These are phyloP conservation scores for Dactylonectria macrodidyma DNA, from an alignment of 2,329 filamentous ascomycete genomes.

Conservation along the genomic window DNA sequence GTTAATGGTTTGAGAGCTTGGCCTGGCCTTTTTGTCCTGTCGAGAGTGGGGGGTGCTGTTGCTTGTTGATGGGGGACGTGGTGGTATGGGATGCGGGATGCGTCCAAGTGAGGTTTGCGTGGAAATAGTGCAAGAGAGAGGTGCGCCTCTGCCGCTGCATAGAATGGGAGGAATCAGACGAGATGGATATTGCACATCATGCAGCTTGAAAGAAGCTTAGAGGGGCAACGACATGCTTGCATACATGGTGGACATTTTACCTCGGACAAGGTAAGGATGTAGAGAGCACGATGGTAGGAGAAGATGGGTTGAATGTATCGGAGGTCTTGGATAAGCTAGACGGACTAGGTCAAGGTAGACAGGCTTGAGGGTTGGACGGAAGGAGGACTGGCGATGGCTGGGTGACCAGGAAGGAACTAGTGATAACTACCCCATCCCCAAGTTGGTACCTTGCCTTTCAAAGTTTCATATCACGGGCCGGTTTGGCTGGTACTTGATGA, in stretches of 20 bases:
- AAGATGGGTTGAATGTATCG: constrained; percentile 7
- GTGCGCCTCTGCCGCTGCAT: not conserved
- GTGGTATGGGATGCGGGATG: constrained; percentile 12
- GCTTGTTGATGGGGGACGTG: constrained; percentile 8
- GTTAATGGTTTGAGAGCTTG: not conserved
- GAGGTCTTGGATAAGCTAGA: not conserved
- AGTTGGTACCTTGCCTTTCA: constrained; percentile 3
- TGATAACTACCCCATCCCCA: constrained; percentile 4
- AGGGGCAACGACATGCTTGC: constrained; percentile 3
- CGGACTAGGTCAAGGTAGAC: too few relatives aligned
- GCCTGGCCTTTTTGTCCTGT: not conserved
- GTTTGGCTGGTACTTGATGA: constrained; percentile 4
- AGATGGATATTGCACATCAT: constrained; percentile 13
- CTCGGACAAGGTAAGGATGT: constrained; percentile 6
- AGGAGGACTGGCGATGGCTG: constrained; percentile 6
- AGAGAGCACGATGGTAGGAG: constrained; percentile 3
- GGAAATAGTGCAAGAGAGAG: not conserved
- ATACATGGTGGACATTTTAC: constrained; percentile 2
- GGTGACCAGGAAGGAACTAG: constrained; percentile 10
- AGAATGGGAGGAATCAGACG: constrained; percentile 18
- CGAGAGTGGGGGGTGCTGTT: constrained; percentile 15
- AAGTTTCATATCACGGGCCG: not conserved
- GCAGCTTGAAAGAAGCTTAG: constrained; percentile 2
- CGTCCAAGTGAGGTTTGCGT: constrained; percentile 8
- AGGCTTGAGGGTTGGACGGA: not conserved